Evolutionary conservation across 176 grass and related monocot species (phyloP), one percentile per base, ranked within the genome.

Genomic region (Lolium multiflorum): DNA sequence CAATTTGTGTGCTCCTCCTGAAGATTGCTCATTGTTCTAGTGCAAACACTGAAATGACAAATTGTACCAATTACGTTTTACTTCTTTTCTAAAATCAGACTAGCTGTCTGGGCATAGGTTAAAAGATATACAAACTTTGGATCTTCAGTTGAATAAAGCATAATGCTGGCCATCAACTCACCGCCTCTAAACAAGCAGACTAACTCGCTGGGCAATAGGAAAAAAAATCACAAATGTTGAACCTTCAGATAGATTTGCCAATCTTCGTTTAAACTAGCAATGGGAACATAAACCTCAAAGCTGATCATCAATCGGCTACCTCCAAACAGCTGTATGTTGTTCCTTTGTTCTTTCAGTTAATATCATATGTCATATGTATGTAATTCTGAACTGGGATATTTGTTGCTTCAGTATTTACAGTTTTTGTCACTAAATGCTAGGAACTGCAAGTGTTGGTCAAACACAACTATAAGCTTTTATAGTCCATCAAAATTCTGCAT

Each of bases 401-500:
- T n/a, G n/a, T n/a, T n/a, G n/a, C n/a, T n/a, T n/a, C n/a, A n/a
- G n/a, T n/a, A n/a, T n/a, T n/a, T n/a, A n/a, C n/a, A n/a, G n/a
- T n/a, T n/a, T n/a, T n/a, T n/a, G n/a, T n/a, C n/a, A n/a, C n/a
- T n/a, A n/a, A n/a, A 95, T 89, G 93, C 95, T 37, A 95, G 90
- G 79, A 94, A 88, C 20, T 89, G 95, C 79, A 95, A 93, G 95
- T 98, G 90, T 88, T n/a, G 17, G 9, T 41, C 38, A 85, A 48
- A 18, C 54, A 76, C 20, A 25, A 38, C n/a, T 44, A 18, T 24
- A 5, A 20, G 0, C 41, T 31, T 24, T 82, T 47, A 82, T 5
- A 70, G 28, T 61, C 2, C 54, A 4, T 20, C 48, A 84, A 25
- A 84, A 3, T 43, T 24, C 3, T 24, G 24, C 26, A 4, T 50